Conservation (phyloP, 495 filamentous ascomycete species). For the Annulohypoxylon maeteangense region DNA sequence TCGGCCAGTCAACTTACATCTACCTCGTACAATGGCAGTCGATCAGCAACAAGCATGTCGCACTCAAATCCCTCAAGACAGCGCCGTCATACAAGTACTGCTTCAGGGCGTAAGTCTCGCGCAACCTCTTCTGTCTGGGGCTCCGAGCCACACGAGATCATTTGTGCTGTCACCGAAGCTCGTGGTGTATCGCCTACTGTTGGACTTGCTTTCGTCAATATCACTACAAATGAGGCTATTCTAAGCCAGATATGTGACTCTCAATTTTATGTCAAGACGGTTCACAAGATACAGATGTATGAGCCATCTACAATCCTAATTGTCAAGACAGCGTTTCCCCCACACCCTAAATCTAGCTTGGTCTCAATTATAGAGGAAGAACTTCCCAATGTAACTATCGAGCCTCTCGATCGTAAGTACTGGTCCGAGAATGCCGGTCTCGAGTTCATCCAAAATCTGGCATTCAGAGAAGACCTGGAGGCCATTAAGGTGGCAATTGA, state of each 20-base stretch:
- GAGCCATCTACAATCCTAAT: slow-evolving; percentile 81
- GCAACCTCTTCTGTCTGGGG: slow-evolving; percentile 71
- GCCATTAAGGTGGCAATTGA: slow-evolving; percentile 80
- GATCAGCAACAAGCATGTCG: slow-evolving; percentile 39
- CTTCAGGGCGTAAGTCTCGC: slow-evolving; percentile 67
- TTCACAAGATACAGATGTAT: slow-evolving; percentile 83
- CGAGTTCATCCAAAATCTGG: slow-evolving; percentile 81
- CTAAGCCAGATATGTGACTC: slow-evolving; percentile 91
- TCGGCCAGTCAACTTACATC: slow-evolving; percentile 32
- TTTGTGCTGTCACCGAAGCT: slow-evolving; percentile 93
- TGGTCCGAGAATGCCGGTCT: slow-evolving; percentile 88
- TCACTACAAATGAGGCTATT: slow-evolving; percentile 81
- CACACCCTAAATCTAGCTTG: slow-evolving; percentile 77
- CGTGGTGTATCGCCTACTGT: slow-evolving; percentile 87
- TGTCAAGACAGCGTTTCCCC: slow-evolving; percentile 69
- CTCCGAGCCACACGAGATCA: slow-evolving; percentile 72
- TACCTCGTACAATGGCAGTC: slow-evolving; percentile 35
- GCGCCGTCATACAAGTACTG: slow-evolving; percentile 39
- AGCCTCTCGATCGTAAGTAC: slow-evolving; percentile 79
- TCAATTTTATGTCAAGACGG: slow-evolving; percentile 84
- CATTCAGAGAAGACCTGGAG: slow-evolving; percentile 79
- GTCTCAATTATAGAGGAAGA: slow-evolving; percentile 77
- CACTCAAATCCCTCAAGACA: slow-evolving; percentile 34
- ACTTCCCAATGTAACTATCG: slow-evolving; percentile 66
- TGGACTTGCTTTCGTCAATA: slow-evolving; percentile 88